Percentiles rank a stretch among this genome's conserved stretches.
Evolutionary conservation across 257 asterid genomes (phyloP).

Genomic region (Solanum chaucha): DNA sequence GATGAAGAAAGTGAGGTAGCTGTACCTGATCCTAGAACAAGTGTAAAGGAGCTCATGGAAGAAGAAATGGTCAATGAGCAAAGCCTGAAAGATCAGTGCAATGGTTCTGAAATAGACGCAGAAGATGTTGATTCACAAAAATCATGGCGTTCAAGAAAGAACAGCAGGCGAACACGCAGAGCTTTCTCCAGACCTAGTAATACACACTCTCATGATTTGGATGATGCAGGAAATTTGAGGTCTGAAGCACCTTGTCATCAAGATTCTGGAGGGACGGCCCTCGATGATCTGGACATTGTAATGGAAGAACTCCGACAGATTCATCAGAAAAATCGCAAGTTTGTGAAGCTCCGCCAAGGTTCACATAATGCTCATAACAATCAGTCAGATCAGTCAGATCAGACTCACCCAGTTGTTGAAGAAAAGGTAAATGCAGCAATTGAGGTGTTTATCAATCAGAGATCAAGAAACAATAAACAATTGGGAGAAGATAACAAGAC

Average conservation of each 20-base stretch:
- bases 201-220: slow-evolving; percentile 30
- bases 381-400: slow-evolving; percentile 3
- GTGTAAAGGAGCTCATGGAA: slow-evolving; percentile 93
- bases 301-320: slow-evolving; percentile 39
- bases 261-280: slow-evolving; percentile 12
- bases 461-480: slow-evolving; percentile 22
- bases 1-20: too few species aligned
- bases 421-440: slow-evolving; percentile 60
- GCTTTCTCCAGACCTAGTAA: slow-evolving; percentile 25
- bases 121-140: slow-evolving; percentile 16
- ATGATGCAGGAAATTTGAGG: slow-evolving; percentile 15
- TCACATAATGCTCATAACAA: slow-evolving; percentile 13
- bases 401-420: slow-evolving; percentile 21
- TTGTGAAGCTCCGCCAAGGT: slow-evolving; percentile 13
- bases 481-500: slow-evolving; percentile 39
- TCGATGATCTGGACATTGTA: slow-evolving; percentile 43
- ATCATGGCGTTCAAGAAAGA: slow-evolving; percentile 24
- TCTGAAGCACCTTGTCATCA: slow-evolving; percentile 16
- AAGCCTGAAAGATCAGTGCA: slow-evolving; percentile 15
- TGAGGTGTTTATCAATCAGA: slow-evolving; percentile 48
- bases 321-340: slow-evolving; percentile 14
- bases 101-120: slow-evolving; percentile 21
- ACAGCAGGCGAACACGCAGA: slow-evolving; percentile 26
- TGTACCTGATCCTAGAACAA: slow-evolving; percentile 34
- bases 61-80: slow-evolving; percentile 67